Percentiles rank a stretch among this genome's conserved stretches.
Evolutionary conservation across 768 basidiomycete genomes (phyloP).

Genomic region (Asterophora lycoperdoides): DNA sequence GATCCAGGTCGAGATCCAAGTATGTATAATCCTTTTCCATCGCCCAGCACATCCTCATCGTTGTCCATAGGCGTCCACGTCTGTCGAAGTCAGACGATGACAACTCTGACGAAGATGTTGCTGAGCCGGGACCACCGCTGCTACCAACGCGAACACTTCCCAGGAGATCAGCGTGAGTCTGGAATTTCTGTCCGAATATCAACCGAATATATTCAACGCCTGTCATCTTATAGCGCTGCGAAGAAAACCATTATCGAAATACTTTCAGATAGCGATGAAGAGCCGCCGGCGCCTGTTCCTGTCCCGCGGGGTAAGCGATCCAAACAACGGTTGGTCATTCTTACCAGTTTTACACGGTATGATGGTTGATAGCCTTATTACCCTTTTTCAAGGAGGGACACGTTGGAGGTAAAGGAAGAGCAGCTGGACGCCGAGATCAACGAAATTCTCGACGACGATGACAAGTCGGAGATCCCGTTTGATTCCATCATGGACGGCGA

Average conservation of each 20-base stretch:
- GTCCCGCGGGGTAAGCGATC: constrained; percentile 13
- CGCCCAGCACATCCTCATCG: neutral
- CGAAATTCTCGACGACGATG: constrained; percentile 30
- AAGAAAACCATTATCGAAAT: constrained; percentile 37
- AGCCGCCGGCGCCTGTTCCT: constrained; percentile 16
- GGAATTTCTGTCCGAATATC: neutral
- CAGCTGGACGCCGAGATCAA: constrained; percentile 38
- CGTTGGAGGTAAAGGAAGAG: constrained; percentile 31
- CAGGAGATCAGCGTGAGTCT: constrained; percentile 53
- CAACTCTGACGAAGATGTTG: constrained; percentile 34
- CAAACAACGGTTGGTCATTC: constrained; percentile 12
- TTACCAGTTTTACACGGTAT: too few species aligned
- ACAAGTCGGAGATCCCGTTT: constrained; percentile 2
- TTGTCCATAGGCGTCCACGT: constrained; percentile 44
- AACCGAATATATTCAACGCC: neutral
- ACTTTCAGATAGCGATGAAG: constrained; percentile 37
- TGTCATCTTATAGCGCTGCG: constrained; percentile 27
- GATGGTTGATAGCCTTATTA: too few species aligned
- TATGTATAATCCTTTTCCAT: constrained; percentile 20
- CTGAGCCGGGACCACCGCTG: constrained; percentile 30
- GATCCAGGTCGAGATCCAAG: constrained; percentile 37
- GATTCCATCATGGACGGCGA: constrained; percentile 54
- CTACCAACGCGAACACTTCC: constrained; percentile 52
- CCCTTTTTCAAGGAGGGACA: too few species aligned
- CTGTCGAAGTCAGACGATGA: constrained; percentile 49